A percentile compares a stretch with the other conserved stretches of the same genome.
phyloP scores from a whole-genome alignment of 768 basidiomycete species.

The Pleurotus tuber-regium region DNA sequence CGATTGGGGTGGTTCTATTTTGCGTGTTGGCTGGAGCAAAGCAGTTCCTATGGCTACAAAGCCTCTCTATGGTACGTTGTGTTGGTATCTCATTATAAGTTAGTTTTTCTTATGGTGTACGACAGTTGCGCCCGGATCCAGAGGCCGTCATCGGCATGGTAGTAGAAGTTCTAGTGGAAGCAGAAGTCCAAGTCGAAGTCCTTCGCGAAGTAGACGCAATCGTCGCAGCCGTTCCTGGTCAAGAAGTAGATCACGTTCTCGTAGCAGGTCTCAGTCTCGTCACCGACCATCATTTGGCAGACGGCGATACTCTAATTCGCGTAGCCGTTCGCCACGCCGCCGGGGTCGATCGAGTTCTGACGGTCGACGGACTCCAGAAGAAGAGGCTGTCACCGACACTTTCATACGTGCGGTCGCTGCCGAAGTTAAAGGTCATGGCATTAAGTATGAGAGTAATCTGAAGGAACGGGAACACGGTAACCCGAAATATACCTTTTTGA shows the following conservation, averaged over 20 bases:
- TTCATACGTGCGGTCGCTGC: conserved; percentile 87
- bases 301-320: conserved; percentile 32
- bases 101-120: neutral
- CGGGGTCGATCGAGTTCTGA: conserved; percentile 46
- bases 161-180: conserved; percentile 42
- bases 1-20: conserved; percentile 88
- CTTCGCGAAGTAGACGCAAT: conserved; percentile 34
- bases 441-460: conserved; percentile 71
- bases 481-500: conserved; percentile 79
- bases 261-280: conserved; percentile 41
- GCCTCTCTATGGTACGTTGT: conserved; percentile 70
- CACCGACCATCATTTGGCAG: conserved; percentile 32
- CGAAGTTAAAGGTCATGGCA: conserved; percentile 80
- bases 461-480: conserved; percentile 77
- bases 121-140: conserved; percentile 16
- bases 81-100: neutral
- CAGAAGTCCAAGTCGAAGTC: conserved; percentile 37
- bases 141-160: conserved; percentile 18
- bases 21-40: conserved; percentile 97
- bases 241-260: conserved; percentile 36
- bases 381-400: conserved; percentile 71
- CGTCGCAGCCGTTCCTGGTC: conserved; percentile 52
- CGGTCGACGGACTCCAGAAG: conserved; percentile 48
- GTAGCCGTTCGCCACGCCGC: conserved; percentile 47
- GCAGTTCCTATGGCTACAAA: conserved; percentile 83